These are phyloP conservation scores for Eucalyptus pauciflora DNA, from an alignment of 345 rosid species.

Conservation along the genomic window DNA sequence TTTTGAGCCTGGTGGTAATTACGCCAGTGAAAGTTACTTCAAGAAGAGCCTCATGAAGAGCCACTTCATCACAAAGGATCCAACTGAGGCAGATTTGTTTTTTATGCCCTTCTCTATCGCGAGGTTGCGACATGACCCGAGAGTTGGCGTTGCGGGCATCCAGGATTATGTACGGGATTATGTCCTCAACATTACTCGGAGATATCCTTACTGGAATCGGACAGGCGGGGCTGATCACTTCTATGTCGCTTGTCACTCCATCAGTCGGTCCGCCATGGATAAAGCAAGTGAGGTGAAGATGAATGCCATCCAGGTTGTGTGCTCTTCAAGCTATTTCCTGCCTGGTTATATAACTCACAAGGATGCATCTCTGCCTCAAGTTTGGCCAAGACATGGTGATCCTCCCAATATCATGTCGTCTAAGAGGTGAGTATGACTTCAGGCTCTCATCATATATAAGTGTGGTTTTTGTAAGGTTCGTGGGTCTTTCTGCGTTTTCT, in stretches of 20 bases:
- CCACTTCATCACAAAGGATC: constrained; percentile 37
- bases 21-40: constrained; percentile 53
- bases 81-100: constrained; percentile 35
- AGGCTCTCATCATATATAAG: not conserved
- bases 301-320: constrained; percentile 51
- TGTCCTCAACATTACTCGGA: constrained; percentile 23
- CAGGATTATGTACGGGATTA: constrained; percentile 29
- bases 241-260: constrained; percentile 52
- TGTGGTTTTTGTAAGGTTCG: not conserved
- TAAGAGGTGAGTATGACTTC: constrained; percentile 20
- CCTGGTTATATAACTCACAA: constrained; percentile 44
- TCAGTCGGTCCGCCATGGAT: constrained; percentile 40
- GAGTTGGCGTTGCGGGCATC: constrained; percentile 20
- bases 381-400: constrained; percentile 50
- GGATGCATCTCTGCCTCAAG: constrained; percentile 49
- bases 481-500: not conserved
- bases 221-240: constrained; percentile 58
- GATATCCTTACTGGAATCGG: constrained; percentile 54
- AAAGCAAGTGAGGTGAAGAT: constrained; percentile 20
- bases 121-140: constrained; percentile 38
- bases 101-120: constrained; percentile 52
- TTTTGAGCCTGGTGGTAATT: constrained; percentile 36
- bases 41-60: constrained; percentile 38
- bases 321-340: constrained; percentile 49
- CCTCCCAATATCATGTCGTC: constrained; percentile 27